Base-by-base conservation (phyloP, 768 basidiomycete genomes). In the Pisolithus albus region DNA sequence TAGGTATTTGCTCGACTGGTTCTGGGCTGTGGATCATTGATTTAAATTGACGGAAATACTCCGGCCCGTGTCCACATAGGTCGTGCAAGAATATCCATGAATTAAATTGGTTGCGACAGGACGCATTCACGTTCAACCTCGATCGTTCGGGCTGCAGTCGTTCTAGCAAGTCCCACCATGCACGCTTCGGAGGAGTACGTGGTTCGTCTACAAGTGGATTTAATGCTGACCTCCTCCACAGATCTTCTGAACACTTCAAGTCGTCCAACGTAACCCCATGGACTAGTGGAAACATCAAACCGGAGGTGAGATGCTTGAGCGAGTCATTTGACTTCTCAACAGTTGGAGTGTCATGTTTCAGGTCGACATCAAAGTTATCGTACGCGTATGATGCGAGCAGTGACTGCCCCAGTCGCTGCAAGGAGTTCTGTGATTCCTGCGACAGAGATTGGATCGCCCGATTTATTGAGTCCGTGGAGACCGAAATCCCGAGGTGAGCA, bases 321-420 rank as follows among this genome's bases (percentile, higher is more conserved):
- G 55, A 58, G 9, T 55, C 39, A 41, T 52, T 34, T 34, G 54
- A 52, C 16, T 64, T 59, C 41, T 76, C 68, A 1, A 66, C 47
- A 0, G 69, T 71, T 0, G 68, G 68, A 7, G 62, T 50, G 0
- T 57, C 15, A 9, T 56, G 49, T 43, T 70, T 65, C 7, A 75
- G 52, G 37, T 71, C 59, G 5, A 75, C 61, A 53, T 78, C 73
- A 26, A 76, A 64, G 56, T 78, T 78, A 51, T 78, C 70, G 23
- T 71, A 77, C 5, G 70, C 70, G 56, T 64, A 71, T 5, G 55
- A 49, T 1, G 61, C 52, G 0, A 63, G 47, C 5, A 69, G 52
- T 4, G 59, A 62, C 24, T 56, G 46, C 0, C 66, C 68, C n/a
- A 67, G 54, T n/a, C 38, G 15, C 4, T 49, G 46, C 4, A 71